Evolutionary conservation across 1,139 yeast genomes (phyloP).

Genomic region (Lodderomyces parapsilosis): DNA sequence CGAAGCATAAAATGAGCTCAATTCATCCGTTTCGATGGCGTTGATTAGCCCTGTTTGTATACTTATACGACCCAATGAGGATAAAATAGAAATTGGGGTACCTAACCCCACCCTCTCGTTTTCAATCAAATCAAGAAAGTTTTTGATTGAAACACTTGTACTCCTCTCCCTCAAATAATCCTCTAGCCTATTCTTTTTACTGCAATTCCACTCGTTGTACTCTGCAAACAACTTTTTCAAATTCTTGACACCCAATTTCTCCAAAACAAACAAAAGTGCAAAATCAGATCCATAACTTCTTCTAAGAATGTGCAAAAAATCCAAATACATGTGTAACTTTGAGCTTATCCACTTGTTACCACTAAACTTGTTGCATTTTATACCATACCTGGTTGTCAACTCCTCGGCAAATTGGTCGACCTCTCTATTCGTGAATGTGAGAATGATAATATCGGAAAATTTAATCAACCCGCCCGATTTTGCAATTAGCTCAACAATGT

Average conservation of each 20-base stretch:
- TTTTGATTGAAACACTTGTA: neutral
- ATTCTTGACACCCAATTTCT: conserved; percentile 17
- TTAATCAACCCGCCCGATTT: conserved; percentile 39
- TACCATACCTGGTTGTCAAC: conserved; percentile 37
- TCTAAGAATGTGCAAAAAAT: conserved; percentile 44
- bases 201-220: conserved; percentile 6
- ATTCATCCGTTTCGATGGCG: neutral
- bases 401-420: conserved; percentile 41
- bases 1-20: conserved; percentile 26
- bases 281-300: conserved; percentile 33
- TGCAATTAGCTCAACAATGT: conserved; percentile 28
- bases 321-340: conserved; percentile 48
- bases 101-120: conserved; percentile 13
- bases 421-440: conserved; percentile 56
- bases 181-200: conserved; percentile 15
- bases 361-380: conserved; percentile 44
- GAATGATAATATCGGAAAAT: conserved; percentile 53
- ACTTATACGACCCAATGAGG: conserved; percentile 23
- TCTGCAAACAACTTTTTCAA: conserved; percentile 3
- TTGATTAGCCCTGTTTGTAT: neutral
- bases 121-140: conserved; percentile 15
- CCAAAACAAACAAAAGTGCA: conserved; percentile 29
- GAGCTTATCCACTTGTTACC: conserved; percentile 56
- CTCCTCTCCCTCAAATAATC: conserved; percentile 14
- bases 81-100: conserved; percentile 19